Evolutionary conservation across 768 basidiomycete species (phyloP).

Genomic region (Lepiota brunneoincarnata): DNA sequence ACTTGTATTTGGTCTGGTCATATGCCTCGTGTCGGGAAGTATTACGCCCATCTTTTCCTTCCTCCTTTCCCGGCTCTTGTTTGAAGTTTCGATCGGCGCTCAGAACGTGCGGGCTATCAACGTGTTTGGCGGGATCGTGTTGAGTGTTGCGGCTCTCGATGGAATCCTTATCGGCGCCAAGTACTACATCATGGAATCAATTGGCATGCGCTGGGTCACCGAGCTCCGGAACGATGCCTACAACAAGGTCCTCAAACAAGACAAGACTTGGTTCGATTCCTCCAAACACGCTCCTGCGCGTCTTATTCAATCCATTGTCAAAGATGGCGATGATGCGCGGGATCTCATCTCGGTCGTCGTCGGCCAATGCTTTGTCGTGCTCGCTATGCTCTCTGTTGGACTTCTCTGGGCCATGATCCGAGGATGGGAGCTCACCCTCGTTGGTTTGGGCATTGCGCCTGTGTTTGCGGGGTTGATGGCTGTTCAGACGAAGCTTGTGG

Average conservation of each 20-base stretch:
- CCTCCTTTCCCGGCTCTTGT: constrained; percentile 79
- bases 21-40: constrained; percentile 73
- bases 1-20: constrained; percentile 64
- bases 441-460: constrained; percentile 83
- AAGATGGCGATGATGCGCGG: constrained; percentile 88
- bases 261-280: constrained; percentile 85
- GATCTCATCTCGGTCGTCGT: constrained; percentile 71
- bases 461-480: constrained; percentile 77
- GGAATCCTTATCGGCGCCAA: constrained; percentile 74
- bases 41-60: constrained; percentile 92
- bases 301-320: constrained; percentile 75
- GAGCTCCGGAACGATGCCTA: constrained; percentile 57
- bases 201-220: constrained; percentile 74
- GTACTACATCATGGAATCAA: constrained; percentile 76
- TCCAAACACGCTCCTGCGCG: constrained; percentile 53
- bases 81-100: constrained; percentile 70
- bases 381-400: constrained; percentile 79
- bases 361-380: constrained; percentile 69
- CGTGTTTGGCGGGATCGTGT: constrained; percentile 66
- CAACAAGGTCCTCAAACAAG: constrained; percentile 65
- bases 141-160: constrained; percentile 73
- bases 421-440: constrained; percentile 93
- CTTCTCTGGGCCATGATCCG: constrained; percentile 84
- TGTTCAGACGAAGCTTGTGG: constrained; percentile 69
- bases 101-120: constrained; percentile 61